Evolutionary conservation across 2,329 filamentous ascomycete species (phyloP).

Genomic region (Cladophialophora yegresii): DNA sequence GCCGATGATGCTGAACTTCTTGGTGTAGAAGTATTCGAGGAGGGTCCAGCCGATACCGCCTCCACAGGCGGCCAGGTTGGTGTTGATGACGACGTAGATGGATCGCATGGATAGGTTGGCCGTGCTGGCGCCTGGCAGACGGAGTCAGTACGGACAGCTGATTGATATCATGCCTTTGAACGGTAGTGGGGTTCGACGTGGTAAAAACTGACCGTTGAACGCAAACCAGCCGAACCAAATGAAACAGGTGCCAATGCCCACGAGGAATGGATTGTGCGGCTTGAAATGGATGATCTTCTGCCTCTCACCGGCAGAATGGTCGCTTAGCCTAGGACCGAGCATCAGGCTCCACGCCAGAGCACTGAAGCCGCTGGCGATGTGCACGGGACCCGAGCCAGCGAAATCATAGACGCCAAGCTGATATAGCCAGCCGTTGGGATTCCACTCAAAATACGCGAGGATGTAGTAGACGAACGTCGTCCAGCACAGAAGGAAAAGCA

Average conservation of each 20-base stretch:
- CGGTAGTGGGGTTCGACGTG: background rate
- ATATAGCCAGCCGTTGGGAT: conserved; percentile 69
- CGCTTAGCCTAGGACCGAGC: conserved; percentile 65
- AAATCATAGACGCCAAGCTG: conserved; percentile 71
- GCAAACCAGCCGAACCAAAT: conserved; percentile 71
- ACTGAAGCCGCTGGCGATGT: conserved; percentile 70
- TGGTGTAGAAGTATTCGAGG: conserved; percentile 54
- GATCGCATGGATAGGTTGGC: conserved; percentile 56
- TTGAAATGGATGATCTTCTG: conserved; percentile 52
- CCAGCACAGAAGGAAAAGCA: conserved; percentile 74
- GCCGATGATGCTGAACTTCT: conserved; percentile 55
- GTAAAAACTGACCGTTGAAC: conserved; percentile 69
- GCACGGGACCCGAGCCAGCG: conserved; percentile 72
- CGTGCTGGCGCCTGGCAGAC: conserved; percentile 46
- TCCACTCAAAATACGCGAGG: conserved; percentile 78
- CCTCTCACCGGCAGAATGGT: conserved; percentile 52
- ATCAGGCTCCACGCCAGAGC: conserved; percentile 73
- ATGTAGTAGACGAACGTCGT: conserved; percentile 68
- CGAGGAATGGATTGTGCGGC: conserved; percentile 72
- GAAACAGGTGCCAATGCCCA: conserved; percentile 65
- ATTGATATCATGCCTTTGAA: background rate
- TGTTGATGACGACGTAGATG: conserved; percentile 61
- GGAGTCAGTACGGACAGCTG: background rate
- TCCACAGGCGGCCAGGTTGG: conserved; percentile 59
- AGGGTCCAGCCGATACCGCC: conserved; percentile 58